Evolutionary conservation across 345 rosid species (phyloP), one percentile per base, ranked within the genome.

Genomic region (Acer negundo): DNA sequence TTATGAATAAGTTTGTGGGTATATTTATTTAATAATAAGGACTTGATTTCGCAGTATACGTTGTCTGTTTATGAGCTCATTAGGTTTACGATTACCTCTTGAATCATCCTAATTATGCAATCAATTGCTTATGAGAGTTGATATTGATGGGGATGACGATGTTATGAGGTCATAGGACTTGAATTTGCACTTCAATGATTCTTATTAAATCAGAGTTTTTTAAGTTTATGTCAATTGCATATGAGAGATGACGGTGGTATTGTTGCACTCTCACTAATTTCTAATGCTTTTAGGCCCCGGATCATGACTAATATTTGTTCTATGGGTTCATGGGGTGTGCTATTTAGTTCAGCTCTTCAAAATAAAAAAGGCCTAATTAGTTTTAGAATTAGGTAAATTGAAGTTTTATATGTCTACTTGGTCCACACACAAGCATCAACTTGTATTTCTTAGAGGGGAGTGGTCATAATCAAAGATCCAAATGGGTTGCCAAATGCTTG

Each of bases 61-160:
- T 28, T 28, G 31, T 28, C 31, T 22, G 71, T n/a, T 15, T 31
- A n/a, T 73, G 68, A 73, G 68, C 58, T 73, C 68, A 23, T 13
- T 12, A 23, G 40, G 76, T 56, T 44, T 44, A 44, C 42, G 42
- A 20, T 58, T 73, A 22, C 17, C 17, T 40, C 13, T 59, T 38
- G 20, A 40, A 72, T 22, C 67, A 59, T 38, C 67, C 42, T 31
- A 13, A 19, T 62, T 22, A 23, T 61, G 35, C n/a, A 22, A 23
- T 42, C 38, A 24, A 42, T 61, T n/a, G n/a, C n/a, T n/a, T n/a
- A n/a, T n/a, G n/a, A n/a, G n/a, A n/a, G n/a, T n/a, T 12, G 55
- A 49, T 0, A 5, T 42, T 1, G 16, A 22, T 61, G 40, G 46
- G 4, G 24, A 9, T n/a, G 61, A 69, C 26, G 38, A 46, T 68